Base-by-base conservation (phyloP, 805 yeast genomes). In the Vanderwaltozyma tropicalis region DNA sequence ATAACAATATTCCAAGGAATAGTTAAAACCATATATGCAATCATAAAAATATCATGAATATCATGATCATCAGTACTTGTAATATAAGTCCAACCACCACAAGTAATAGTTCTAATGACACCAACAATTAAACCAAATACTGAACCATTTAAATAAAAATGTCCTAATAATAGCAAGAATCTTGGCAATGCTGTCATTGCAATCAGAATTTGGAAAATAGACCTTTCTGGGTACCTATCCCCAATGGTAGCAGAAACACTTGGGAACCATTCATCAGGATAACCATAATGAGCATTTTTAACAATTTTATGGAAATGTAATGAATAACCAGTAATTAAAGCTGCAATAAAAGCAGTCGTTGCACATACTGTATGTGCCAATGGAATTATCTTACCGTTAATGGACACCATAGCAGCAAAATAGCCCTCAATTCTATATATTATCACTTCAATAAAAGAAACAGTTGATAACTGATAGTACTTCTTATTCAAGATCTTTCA, bases 181-280 rank as follows among this genome's bases (percentile, higher is more conserved):
- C 97, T 73, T 14, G 96, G 96, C 28, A 96, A 95, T 1, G 97
- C 72, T 1, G 97, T 88, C 32, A 89, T 61, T 1, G 97, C 98
- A 46, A 92, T 92, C 44, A 89, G 62, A 27, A 89, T 69, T 62
- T 92, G 98, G 59, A 89, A 92, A 15, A 92, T 62, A 1, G 95
- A 84, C 47, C 98, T 68, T 62, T 92, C 98, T 0, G 98, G 98
- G 57, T 87, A 92, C 42, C 96, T 63, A 57, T 92, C 98, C 32
- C 98, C 98, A 55, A 92, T 92, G 1, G 98, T 76, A 1, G 98
- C 97, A 27, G 94, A 81, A 2, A 92, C 98, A 52, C 94, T 80
- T 2, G 98, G 98, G 56, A 92, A 89, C 97, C 98, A 92, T 60
- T 92, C 98, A 42, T 88, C 92, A 2, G 98, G 98, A 55, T 86